phyloP scores from a whole-genome alignment of 371 early-diverging fungal genomes.

The Saksenaea vasiformis region DNA sequence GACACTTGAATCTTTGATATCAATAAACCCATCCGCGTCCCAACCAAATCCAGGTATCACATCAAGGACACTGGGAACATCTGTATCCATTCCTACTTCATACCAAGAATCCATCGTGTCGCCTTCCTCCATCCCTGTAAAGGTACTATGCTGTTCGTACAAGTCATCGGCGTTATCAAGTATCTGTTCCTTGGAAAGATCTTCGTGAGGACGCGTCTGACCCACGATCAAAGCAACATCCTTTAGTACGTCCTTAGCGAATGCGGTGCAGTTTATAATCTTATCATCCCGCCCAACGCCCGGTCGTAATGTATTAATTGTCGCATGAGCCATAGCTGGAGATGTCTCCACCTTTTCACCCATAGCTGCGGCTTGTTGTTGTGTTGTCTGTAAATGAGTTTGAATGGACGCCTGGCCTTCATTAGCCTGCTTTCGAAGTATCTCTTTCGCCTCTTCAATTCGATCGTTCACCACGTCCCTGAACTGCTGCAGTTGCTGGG shows the following conservation, averaged over 20 bases:
- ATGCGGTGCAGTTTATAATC: conserved; percentile 30
- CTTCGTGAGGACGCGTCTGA: conserved; percentile 25
- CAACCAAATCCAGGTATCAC: conserved; percentile 35
- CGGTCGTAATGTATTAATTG: conserved; percentile 19
- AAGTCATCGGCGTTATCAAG: conserved; percentile 15
- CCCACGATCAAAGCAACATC: conserved; percentile 31
- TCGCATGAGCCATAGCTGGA: background rate
- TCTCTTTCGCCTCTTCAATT: conserved; percentile 25
- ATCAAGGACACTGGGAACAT: conserved; percentile 17
- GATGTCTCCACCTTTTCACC: background rate
- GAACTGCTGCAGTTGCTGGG: conserved; percentile 30
- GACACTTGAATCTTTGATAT: background rate
- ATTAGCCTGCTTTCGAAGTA: conserved; percentile 13
- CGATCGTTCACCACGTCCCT: conserved; percentile 32
- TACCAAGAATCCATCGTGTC: conserved; percentile 25
- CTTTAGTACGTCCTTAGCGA: conserved; percentile 38
- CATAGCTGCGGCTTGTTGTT: background rate
- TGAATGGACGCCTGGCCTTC: conserved; percentile 5
- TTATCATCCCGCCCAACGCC: conserved; percentile 40
- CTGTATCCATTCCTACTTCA: conserved; percentile 40
- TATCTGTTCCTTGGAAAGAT: conserved; percentile 43
- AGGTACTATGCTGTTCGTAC: conserved; percentile 2
- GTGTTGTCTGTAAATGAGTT: conserved; percentile 7
- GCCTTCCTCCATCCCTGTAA: conserved; percentile 13
- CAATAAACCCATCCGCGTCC: conserved; percentile 29